A percentile compares a stretch with the other conserved stretches of the same genome.
These are phyloP conservation scores for Podospora comata DNA, from an alignment of 495 filamentous ascomycete genomes.

Conservation along the genomic window DNA sequence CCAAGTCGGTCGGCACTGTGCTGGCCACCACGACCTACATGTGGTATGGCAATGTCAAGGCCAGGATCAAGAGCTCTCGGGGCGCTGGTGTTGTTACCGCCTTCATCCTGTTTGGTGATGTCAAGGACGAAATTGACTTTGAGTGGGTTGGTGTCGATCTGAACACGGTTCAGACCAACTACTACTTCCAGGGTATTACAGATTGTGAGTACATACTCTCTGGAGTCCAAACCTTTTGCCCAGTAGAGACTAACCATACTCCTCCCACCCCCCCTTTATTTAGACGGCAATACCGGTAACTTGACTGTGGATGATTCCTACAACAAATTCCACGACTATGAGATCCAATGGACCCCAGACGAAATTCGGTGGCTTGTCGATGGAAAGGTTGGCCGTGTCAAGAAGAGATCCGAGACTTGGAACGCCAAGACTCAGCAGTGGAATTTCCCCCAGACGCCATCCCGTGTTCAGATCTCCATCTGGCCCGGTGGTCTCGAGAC, in stretches of 20 bases:
- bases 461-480: conserved; percentile 91
- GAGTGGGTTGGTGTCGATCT: conserved; percentile 88
- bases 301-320: conserved; percentile 69
- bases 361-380: conserved; percentile 81
- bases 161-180: conserved; percentile 81
- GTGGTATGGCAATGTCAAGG: conserved; percentile 94
- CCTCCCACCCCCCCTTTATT: not conserved
- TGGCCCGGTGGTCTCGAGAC: conserved; percentile 85
- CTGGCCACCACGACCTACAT: conserved; percentile 84
- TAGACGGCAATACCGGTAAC: conserved; percentile 73
- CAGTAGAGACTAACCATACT: conserved; percentile 24
- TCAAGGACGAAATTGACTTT: conserved; percentile 97
- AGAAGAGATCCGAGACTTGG: conserved; percentile 74
- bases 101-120: conserved; percentile 90
- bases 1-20: conserved; percentile 78
- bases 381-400: conserved; percentile 66
- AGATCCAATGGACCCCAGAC: conserved; percentile 89
- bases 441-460: conserved; percentile 86
- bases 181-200: conserved; percentile 91
- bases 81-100: conserved; percentile 88
- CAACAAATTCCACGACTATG: conserved; percentile 80
- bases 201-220: conserved; percentile 64
- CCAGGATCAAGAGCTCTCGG: conserved; percentile 78
- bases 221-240: not conserved
- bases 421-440: conserved; percentile 79